A percentile compares a stretch with the other conserved stretches of the same genome.
Evolutionary conservation across 148 eudicot species (phyloP).

Genomic region (Rhododendron williamsianum): DNA sequence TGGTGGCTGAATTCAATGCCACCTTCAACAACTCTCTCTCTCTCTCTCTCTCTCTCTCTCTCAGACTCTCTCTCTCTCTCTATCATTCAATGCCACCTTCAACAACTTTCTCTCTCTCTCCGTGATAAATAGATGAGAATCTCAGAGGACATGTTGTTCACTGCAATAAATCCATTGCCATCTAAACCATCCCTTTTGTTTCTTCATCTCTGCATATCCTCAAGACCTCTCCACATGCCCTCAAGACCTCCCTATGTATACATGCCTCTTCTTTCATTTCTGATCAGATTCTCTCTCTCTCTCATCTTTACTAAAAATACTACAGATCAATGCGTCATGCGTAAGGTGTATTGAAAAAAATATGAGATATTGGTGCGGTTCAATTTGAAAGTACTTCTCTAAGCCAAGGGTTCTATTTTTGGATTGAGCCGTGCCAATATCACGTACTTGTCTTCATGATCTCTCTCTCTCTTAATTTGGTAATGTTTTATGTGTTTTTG

Average conservation of each 20-base stretch:
- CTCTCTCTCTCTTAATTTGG: not conserved
- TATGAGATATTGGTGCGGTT: slow-evolving; percentile 11
- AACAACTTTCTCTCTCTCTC: not conserved
- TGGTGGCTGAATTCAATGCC: not conserved
- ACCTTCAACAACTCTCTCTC: not conserved
- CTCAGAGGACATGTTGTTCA: slow-evolving; percentile 4
- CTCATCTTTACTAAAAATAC: not conserved
- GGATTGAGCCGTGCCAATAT: slow-evolving; percentile 65
- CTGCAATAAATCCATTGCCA: not conserved
- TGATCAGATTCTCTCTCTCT: not conserved
- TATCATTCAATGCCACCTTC: not conserved
- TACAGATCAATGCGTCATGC: not conserved
- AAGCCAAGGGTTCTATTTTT: slow-evolving; percentile 14
- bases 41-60: not conserved
- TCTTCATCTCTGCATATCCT: not conserved
- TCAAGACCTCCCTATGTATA: not conserved
- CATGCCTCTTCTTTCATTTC: not conserved
- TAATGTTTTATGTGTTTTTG: not conserved
- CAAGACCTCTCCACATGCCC: not conserved
- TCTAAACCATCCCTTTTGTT: not conserved
- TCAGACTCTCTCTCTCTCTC: not conserved
- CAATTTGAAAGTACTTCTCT: slow-evolving; percentile 8
- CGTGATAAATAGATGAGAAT: not conserved
- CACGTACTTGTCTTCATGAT: slow-evolving; percentile 18
- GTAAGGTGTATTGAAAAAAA: not conserved